Percentiles rank a stretch among this genome's conserved stretches.
Evolutionary conservation across 2,329 filamentous ascomycete genomes (phyloP).

Genomic region (Colletotrichum falcatum): DNA sequence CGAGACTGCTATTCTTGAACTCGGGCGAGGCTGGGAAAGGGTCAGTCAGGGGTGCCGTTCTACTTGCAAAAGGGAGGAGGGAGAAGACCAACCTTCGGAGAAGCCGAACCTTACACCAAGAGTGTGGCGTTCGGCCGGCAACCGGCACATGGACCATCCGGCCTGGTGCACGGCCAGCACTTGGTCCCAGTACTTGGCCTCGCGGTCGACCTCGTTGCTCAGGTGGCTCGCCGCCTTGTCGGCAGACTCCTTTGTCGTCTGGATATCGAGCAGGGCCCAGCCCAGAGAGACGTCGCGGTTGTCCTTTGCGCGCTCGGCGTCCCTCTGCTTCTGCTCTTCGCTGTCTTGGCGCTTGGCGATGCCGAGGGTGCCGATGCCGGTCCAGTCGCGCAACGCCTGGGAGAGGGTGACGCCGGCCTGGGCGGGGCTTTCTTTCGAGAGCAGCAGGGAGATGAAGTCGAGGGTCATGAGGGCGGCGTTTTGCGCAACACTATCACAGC

Average conservation of each 20-base stretch:
- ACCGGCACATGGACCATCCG: slow-evolving; percentile 86
- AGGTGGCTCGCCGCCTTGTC: slow-evolving; percentile 78
- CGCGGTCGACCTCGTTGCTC: slow-evolving; percentile 80
- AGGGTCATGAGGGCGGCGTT: slow-evolving; percentile 77
- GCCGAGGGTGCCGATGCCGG: slow-evolving; percentile 81
- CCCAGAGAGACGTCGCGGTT: slow-evolving; percentile 71
- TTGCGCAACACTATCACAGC: slow-evolving; percentile 57
- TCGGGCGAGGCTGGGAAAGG: slow-evolving; percentile 62
- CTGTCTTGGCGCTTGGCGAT: slow-evolving; percentile 73
- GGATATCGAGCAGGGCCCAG: slow-evolving; percentile 83
- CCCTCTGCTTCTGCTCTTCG: slow-evolving; percentile 49
- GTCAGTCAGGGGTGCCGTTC: slow-evolving; percentile 46
- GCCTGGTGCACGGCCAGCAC: slow-evolving; percentile 83
- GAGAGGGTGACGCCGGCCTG: slow-evolving; percentile 79
- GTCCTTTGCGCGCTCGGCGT: slow-evolving; percentile 56
- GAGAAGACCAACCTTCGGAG: slow-evolving; percentile 69
- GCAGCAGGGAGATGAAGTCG: slow-evolving; percentile 84
- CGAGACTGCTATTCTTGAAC: slow-evolving; percentile 79
- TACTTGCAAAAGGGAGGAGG: not conserved
- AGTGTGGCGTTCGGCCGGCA: slow-evolving; percentile 78
- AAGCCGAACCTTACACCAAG: slow-evolving; percentile 93
- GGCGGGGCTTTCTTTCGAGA: slow-evolving; percentile 83
- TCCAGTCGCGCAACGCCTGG: slow-evolving; percentile 73
- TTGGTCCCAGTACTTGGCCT: slow-evolving; percentile 91
- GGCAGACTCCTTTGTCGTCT: slow-evolving; percentile 79